Percentiles rank a stretch among this genome's conserved stretches.
Conservation (phyloP, 768 basidiomycete species). For the Myochromella boudieri region DNA sequence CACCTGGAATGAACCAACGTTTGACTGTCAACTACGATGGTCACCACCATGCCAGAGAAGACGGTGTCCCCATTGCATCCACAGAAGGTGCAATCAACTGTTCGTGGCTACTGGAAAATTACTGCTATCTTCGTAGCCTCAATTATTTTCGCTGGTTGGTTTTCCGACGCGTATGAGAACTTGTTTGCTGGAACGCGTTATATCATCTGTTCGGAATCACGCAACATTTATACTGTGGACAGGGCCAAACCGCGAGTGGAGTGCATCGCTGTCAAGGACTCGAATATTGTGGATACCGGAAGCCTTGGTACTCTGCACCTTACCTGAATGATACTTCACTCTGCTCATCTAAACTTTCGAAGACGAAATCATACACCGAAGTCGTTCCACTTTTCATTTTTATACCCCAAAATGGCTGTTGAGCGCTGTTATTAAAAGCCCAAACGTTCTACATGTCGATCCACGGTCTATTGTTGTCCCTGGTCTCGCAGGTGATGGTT, state of each 20-base stretch:
- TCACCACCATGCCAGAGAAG: conserved; percentile 11
- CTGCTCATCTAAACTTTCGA: conserved; percentile 1
- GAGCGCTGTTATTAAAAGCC: conserved; percentile 5
- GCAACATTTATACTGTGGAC: conserved; percentile 73
- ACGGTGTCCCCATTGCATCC: too few relatives aligned
- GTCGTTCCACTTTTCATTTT: neutral
- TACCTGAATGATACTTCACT: neutral
- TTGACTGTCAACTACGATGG: neutral
- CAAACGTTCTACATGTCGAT: conserved; percentile 16
- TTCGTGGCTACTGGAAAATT: conserved; percentile 10
- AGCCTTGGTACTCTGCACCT: conserved; percentile 36
- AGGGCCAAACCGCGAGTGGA: conserved; percentile 47
- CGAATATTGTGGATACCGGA: conserved; percentile 49
- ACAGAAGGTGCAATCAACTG: neutral
- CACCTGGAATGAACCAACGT: too few relatives aligned
- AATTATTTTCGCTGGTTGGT: conserved; percentile 11
- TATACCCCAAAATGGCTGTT: conserved; percentile 8
- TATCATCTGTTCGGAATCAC: conserved; percentile 52
- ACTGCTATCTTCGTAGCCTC: conserved; percentile 10
- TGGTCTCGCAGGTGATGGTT: conserved; percentile 60
- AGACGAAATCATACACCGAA: conserved; percentile 16
- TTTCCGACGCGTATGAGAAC: conserved; percentile 30
- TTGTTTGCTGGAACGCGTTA: conserved; percentile 31
- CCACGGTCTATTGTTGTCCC: conserved; percentile 57
- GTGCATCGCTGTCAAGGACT: conserved; percentile 57